A percentile compares a stretch with the other conserved stretches of the same genome.
phyloP scores from a whole-genome alignment of 169 alveolate genomes.

The Eimeria praecox region DNA sequence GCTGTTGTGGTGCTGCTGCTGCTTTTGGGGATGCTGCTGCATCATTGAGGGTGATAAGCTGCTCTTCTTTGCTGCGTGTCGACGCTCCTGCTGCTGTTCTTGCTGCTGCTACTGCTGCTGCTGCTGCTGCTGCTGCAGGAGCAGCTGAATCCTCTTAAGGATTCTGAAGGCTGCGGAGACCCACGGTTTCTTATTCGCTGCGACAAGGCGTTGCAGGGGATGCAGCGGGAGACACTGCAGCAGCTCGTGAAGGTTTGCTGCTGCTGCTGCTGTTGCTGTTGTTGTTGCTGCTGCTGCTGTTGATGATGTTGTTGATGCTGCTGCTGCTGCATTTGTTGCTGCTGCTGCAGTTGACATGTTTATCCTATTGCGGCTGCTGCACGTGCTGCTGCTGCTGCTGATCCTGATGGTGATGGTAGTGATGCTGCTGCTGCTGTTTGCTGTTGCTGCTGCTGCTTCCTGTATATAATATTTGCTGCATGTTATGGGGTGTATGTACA shows the following conservation, averaged over 20 bases:
- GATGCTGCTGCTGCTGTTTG: constrained; percentile 4
- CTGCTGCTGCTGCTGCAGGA: constrained; percentile 66
- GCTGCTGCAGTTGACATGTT: neutral
- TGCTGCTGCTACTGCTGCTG: constrained; percentile 31
- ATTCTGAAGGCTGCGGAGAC: constrained; percentile 38
- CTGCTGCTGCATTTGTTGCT: constrained; percentile 23
- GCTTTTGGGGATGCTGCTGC: too few relatives aligned
- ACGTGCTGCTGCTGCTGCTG: constrained; percentile 15
- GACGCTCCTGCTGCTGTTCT: neutral
- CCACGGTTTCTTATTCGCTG: constrained; percentile 67
- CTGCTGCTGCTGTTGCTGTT: constrained; percentile 43
- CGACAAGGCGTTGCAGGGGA: constrained; percentile 63
- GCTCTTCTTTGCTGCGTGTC: neutral
- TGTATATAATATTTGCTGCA: neutral
- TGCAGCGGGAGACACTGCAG: constrained; percentile 63
- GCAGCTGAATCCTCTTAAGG: constrained; percentile 58
- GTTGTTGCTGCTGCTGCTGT: constrained; percentile 19
- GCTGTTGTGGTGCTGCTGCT: neutral
- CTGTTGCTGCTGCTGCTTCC: constrained; percentile 4
- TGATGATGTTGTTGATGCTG: neutral
- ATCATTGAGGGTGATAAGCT: neutral
- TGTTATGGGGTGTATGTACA: constrained; percentile 25
- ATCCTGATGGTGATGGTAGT: neutral
- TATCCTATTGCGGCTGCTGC: neutral
- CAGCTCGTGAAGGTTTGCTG: constrained; percentile 68